These are phyloP conservation scores for Psilocybe cubensis DNA, from an alignment of 768 basidiomycete species.

Conservation along the genomic window DNA sequence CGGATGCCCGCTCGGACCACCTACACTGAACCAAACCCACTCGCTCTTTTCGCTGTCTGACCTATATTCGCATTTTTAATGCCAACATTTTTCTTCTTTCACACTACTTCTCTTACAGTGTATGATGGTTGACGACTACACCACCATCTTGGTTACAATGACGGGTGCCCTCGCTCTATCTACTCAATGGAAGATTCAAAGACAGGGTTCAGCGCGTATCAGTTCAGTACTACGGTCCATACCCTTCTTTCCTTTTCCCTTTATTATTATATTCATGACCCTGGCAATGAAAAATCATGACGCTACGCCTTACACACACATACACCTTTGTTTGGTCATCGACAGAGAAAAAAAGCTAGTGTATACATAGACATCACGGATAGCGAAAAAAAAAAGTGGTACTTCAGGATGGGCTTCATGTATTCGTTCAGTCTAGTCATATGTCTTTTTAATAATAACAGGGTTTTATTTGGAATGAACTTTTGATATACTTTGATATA, in stretches of 20 bases:
- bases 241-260: slow-evolving; percentile 11
- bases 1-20: slow-evolving; percentile 9
- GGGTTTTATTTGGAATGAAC: slow-evolving; percentile 8
- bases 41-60: slow-evolving; percentile 4
- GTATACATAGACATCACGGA: not conserved
- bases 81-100: slow-evolving; percentile 15
- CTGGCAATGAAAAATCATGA: slow-evolving; percentile 28
- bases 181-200: slow-evolving; percentile 13
- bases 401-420: not conserved
- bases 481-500: slow-evolving; percentile 14
- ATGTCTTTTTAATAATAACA: not conserved
- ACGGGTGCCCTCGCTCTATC: slow-evolving; percentile 2
- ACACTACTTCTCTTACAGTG: not conserved
- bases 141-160: not conserved
- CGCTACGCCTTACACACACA: slow-evolving; percentile 20
- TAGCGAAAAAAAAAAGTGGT: not conserved
- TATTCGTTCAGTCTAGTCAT: not conserved
- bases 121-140: not conserved
- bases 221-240: slow-evolving; percentile 20
- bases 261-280: slow-evolving; percentile 25
- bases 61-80: slow-evolving; percentile 20
- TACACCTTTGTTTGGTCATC: not conserved
- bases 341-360: not conserved
- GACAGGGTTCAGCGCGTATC: slow-evolving; percentile 11
- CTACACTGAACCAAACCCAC: slow-evolving; percentile 1